Conservation (phyloP, 2,329 filamentous ascomycete genomes). For the Fusarium pininemorale region DNA sequence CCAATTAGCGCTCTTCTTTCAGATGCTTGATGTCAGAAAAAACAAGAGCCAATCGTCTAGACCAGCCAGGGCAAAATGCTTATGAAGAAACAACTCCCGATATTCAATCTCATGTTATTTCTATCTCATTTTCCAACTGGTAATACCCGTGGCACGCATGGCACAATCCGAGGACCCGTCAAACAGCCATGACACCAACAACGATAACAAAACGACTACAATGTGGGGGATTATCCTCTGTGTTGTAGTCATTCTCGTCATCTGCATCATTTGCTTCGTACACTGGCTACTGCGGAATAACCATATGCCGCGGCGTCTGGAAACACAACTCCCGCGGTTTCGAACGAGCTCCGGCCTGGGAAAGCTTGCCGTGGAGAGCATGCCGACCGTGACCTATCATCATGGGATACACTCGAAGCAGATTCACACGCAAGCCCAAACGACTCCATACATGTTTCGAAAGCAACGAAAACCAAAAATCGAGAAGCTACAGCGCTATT, state of each 20-base stretch:
- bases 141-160: not conserved
- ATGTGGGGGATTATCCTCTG: slow-evolving; percentile 1
- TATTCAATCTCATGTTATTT: not conserved
- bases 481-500: not conserved
- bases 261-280: not conserved
- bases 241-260: not conserved
- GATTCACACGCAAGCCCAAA: not conserved
- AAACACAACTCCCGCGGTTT: not conserved
- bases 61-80: no score
- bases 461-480: not conserved
- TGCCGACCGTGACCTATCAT: slow-evolving; percentile 6
- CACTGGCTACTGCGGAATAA: not conserved
- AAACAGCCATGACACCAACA: not conserved
- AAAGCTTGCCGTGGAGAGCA: slow-evolving; percentile 3
- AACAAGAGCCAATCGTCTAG: not conserved
- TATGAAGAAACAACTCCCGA: not conserved
- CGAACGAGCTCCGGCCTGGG: not conserved
- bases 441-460: not conserved
- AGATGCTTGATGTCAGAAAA: not conserved
- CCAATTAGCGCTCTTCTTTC: not conserved
- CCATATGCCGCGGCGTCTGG: not conserved
- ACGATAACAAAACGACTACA: not conserved
- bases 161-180: not conserved
- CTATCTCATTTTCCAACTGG: no score
- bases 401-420: not conserved